These are phyloP conservation scores for Saccharomycopsis oosterbeekiorum DNA, from an alignment of 805 yeast species.

Conservation along the genomic window DNA sequence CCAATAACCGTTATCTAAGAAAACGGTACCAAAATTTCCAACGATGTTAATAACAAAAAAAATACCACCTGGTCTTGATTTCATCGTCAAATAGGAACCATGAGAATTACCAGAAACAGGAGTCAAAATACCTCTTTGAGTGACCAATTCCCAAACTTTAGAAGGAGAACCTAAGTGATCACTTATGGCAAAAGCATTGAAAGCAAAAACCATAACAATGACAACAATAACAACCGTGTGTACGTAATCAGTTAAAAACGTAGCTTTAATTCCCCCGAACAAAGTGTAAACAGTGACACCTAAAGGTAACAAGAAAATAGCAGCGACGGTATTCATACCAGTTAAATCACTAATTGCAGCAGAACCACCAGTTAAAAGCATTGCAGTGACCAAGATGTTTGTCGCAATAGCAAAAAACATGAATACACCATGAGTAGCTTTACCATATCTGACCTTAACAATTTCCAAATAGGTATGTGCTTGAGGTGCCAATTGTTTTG, in stretches of 20 bases:
- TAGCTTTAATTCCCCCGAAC: conserved; percentile 77
- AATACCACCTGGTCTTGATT: conserved; percentile 76
- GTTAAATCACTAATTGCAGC: conserved; percentile 74
- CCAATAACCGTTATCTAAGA: conserved; percentile 81
- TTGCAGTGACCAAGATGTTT: conserved; percentile 82
- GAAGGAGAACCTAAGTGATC: conserved; percentile 72
- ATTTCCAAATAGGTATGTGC: conserved; percentile 90
- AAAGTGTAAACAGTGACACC: conserved; percentile 68
- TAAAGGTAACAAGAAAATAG: conserved; percentile 71
- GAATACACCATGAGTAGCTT: conserved; percentile 56
- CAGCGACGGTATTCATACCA: conserved; percentile 76
- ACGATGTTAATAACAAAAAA: conserved; percentile 82
- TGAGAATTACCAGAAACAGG: conserved; percentile 76
- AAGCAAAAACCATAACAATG: conserved; percentile 72
- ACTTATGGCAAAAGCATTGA: conserved; percentile 66
- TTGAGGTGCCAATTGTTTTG: conserved; percentile 80
- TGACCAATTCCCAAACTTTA: conserved; percentile 64
- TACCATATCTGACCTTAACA: conserved; percentile 71
- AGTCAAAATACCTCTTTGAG: conserved; percentile 43
- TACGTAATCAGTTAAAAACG: conserved; percentile 67
- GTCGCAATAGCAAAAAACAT: conserved; percentile 80
- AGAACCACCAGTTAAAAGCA: conserved; percentile 86
- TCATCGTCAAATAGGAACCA: conserved; percentile 85
- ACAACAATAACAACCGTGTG: conserved; percentile 76
- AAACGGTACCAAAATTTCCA: conserved; percentile 86